Percentiles rank a stretch among this genome's conserved stretches.
Evolutionary conservation across 129 eudicot species (phyloP).

Genomic region (Cynara cardunculus): DNA sequence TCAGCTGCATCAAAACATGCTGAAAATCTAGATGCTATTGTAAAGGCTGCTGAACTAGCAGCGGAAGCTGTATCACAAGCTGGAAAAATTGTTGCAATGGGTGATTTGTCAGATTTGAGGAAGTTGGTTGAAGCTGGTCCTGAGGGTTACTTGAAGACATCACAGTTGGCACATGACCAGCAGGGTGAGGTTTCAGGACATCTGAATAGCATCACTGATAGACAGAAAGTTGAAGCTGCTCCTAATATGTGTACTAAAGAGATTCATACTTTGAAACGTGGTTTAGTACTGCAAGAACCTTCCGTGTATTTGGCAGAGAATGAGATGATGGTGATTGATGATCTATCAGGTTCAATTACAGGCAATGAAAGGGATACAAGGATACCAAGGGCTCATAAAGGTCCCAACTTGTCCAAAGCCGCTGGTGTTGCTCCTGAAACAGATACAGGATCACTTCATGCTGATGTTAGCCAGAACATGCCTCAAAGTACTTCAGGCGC

Average conservation of each 20-base stretch:
- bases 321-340: constrained; percentile 7
- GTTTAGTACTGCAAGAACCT: constrained; percentile 14
- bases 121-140: constrained; percentile 67
- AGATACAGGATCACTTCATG: constrained; percentile 23
- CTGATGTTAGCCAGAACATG: constrained; percentile 18
- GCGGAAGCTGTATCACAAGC: constrained; percentile 97
- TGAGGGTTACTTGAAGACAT: constrained; percentile 56
- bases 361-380: constrained; percentile 28
- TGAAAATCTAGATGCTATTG: constrained; percentile 83
- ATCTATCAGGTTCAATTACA: constrained; percentile 18
- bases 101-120: constrained; percentile 44
- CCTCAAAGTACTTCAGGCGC: constrained; percentile 21
- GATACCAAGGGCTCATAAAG: constrained; percentile 20
- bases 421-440: constrained; percentile 38
- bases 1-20: constrained; percentile 93
- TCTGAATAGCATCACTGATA: constrained; percentile 6
- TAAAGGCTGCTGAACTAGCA: constrained; percentile 90
- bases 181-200: constrained; percentile 9
- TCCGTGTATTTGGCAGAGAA: constrained; percentile 16
- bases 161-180: constrained; percentile 14
- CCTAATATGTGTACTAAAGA: constrained; percentile 7
- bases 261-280: constrained; percentile 13
- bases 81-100: constrained; percentile 77
- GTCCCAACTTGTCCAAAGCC: constrained; percentile 30
- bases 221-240: constrained; percentile 21